phyloP scores from a whole-genome alignment of 257 asterid genomes.

The Ocimum tenuiflorum region DNA sequence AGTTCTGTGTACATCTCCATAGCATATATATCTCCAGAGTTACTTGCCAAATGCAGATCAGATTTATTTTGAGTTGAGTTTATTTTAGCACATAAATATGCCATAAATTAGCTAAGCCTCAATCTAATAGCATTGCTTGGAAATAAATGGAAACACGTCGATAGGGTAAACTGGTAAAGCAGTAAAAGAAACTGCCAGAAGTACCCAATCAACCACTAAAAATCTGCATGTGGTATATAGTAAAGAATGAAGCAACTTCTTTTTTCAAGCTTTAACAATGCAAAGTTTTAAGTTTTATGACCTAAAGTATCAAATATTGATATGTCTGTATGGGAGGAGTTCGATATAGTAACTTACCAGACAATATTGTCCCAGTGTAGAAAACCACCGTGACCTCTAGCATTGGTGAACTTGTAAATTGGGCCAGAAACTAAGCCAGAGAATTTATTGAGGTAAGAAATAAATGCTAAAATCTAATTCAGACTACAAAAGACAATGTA shows the following conservation, averaged over 20 bases:
- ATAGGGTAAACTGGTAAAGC: neutral
- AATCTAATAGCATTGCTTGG: neutral
- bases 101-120: neutral
- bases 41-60: no score
- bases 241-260: no score
- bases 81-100: neutral
- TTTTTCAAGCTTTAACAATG: no score
- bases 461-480: neutral
- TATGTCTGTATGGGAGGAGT: no score
- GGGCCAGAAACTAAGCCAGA: slow-evolving; percentile 63
- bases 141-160: neutral
- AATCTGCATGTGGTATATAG: no score
- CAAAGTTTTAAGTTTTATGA: no score
- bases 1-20: no score
- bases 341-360: slow-evolving; percentile 31
- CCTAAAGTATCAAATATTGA: no score
- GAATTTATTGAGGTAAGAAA: slow-evolving; percentile 5
- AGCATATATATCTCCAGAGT: no score
- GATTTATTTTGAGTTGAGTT: no score
- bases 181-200: neutral
- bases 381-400: slow-evolving; percentile 89
- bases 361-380: slow-evolving; percentile 65
- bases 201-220: no score
- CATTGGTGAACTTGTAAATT: slow-evolving; percentile 61
- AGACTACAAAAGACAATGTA: neutral